Evolutionary conservation across 2,329 filamentous ascomycete species (phyloP).

Genomic region (Cercospora nicotianae): DNA sequence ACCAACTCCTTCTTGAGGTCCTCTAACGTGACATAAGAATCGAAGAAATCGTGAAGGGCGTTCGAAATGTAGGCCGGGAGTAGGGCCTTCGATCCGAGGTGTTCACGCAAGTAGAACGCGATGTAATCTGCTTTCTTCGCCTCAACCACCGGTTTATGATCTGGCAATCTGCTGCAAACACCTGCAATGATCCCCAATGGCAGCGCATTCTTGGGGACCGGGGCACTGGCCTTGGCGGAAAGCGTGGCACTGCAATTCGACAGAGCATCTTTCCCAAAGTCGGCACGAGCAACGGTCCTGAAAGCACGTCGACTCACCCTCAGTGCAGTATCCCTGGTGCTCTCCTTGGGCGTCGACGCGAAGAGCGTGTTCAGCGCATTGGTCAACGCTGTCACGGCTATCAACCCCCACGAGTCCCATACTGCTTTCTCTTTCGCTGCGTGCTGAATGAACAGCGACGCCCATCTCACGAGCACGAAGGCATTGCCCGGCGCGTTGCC

Average conservation of each 20-base stretch:
- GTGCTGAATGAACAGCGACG: constrained; percentile 72
- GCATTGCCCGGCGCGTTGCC: constrained; percentile 77
- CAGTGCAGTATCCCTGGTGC: constrained; percentile 70
- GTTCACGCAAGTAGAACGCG: constrained; percentile 80
- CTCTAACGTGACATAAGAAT: constrained; percentile 67
- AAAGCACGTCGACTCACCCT: constrained; percentile 77
- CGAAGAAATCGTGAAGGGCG: constrained; percentile 80
- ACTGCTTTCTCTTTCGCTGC: constrained; percentile 59
- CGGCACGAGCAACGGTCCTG: constrained; percentile 66
- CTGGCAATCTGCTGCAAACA: constrained; percentile 71
- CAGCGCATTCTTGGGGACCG: constrained; percentile 69
- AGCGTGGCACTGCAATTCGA: constrained; percentile 64
- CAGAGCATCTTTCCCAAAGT: constrained; percentile 62
- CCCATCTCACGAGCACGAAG: constrained; percentile 91
- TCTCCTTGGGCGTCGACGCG: constrained; percentile 61
- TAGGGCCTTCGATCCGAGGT: constrained; percentile 73
- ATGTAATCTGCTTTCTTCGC: constrained; percentile 70
- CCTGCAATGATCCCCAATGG: constrained; percentile 85
- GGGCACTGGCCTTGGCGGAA: constrained; percentile 64
- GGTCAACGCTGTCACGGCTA: constrained; percentile 68
- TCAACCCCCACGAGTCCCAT: constrained; percentile 65
- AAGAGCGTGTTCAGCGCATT: constrained; percentile 77
- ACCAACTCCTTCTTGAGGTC: constrained; percentile 76
- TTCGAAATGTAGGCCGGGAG: constrained; percentile 71
- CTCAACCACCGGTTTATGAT: constrained; percentile 63